Percentiles rank a stretch among this genome's conserved stretches.
These are phyloP conservation scores for Phalaenopsis aphrodite DNA, from an alignment of 106 monocot genomes.

Conservation along the genomic window DNA sequence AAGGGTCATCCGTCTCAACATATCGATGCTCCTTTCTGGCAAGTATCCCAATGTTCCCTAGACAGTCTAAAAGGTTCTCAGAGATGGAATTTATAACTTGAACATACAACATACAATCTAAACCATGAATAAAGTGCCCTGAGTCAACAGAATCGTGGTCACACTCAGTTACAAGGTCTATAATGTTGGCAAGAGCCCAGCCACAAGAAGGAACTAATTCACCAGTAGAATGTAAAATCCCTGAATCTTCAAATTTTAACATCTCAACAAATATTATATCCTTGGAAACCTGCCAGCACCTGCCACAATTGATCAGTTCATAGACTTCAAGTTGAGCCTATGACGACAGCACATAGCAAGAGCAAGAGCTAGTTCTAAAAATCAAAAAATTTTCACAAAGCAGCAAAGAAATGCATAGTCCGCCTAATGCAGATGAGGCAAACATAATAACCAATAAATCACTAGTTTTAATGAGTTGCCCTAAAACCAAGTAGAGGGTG, in stretches of 20 bases:
- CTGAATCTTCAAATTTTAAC: constrained; percentile 29
- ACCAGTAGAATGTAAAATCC: constrained; percentile 15
- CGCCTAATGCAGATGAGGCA: neutral
- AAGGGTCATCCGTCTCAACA: constrained; percentile 10
- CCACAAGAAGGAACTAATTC: constrained; percentile 42
- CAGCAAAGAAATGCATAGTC: neutral
- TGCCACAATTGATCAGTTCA: constrained; percentile 66
- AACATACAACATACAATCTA: constrained; percentile 60
- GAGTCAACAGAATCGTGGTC: constrained; percentile 20
- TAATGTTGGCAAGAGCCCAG: constrained; percentile 77
- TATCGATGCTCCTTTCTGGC: constrained; percentile 12
- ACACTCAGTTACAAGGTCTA: constrained; percentile 49
- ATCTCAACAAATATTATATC: constrained; percentile 56
- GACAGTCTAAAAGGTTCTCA: constrained; percentile 40
- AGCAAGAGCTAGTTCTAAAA: neutral
- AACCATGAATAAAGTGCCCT: constrained; percentile 39
- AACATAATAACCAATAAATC: neutral
- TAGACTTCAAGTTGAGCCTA: constrained; percentile 11
- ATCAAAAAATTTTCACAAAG: neutral
- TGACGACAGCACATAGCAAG: neutral
- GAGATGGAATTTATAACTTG: constrained; percentile 48
- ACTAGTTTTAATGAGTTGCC: neutral
- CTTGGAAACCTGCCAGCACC: constrained; percentile 80
- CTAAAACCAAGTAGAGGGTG: neutral
- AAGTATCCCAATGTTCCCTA: constrained; percentile 29